A percentile compares a stretch with the other conserved stretches of the same genome.
Evolutionary conservation across 176 grass and related monocot genomes (phyloP).

Genomic region (Musa acuminata): DNA sequence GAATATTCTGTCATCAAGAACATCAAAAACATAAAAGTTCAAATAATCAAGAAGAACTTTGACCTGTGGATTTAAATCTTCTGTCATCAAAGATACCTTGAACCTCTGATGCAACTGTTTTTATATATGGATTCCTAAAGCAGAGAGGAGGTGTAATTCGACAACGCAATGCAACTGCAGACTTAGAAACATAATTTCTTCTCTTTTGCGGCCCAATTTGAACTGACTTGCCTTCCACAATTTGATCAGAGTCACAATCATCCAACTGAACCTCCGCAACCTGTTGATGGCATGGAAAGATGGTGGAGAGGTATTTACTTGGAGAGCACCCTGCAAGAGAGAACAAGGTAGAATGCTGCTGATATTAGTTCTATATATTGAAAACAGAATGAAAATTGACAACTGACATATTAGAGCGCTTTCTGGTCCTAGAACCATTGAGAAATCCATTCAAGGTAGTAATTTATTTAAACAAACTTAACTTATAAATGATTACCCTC

Average conservation of each 20-base stretch:
- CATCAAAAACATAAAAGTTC: not conserved
- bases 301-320: constrained; percentile 6
- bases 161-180: constrained; percentile 67
- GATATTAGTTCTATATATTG: not conserved
- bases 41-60: constrained; percentile 3
- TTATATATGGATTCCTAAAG: constrained; percentile 71
- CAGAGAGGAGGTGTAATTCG: constrained; percentile 83
- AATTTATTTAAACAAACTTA: not conserved
- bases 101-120: constrained; percentile 27
- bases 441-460: not conserved
- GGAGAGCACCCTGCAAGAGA: constrained; percentile 32
- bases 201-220: constrained; percentile 35
- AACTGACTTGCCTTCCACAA: constrained; percentile 17
- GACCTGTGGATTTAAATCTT: constrained; percentile 70
- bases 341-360: not conserved
- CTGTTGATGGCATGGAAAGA: constrained; percentile 22
- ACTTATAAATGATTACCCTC: not conserved
- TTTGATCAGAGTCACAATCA: constrained; percentile 22
- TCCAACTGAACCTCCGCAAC: constrained; percentile 36
- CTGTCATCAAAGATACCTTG: constrained; percentile 46
- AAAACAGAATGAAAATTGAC: not conserved
- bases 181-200: constrained; percentile 59
- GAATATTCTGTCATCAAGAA: not conserved
- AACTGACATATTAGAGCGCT: not conserved
- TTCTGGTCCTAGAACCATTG: not conserved